These are phyloP conservation scores for Emmonsia crescens DNA, from an alignment of 2,329 filamentous ascomycete genomes.

Conservation along the genomic window DNA sequence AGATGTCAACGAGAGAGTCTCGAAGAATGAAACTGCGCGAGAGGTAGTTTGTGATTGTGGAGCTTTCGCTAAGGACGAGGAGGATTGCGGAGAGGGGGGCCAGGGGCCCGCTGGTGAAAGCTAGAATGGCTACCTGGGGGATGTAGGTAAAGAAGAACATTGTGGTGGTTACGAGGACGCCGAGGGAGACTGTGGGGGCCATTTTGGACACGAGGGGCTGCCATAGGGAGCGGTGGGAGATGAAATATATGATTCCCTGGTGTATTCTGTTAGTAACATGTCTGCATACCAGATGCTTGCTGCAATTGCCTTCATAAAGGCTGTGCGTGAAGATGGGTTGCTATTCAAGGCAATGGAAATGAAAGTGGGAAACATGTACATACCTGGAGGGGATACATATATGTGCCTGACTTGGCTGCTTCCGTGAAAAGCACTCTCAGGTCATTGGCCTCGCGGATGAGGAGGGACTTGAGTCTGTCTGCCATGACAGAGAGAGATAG, in stretches of 20 bases:
- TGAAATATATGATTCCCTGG: constrained; percentile 51
- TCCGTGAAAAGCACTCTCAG: constrained; percentile 54
- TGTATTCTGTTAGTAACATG: constrained; percentile 5
- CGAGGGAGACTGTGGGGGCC: constrained; percentile 55
- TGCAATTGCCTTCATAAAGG: neutral
- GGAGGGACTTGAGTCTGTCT: constrained; percentile 46
- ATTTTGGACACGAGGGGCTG: constrained; percentile 48
- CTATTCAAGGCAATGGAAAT: neutral
- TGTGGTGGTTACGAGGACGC: constrained; percentile 56
- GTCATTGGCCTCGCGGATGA: constrained; percentile 59
- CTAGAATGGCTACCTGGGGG: constrained; percentile 71
- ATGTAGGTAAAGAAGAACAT: constrained; percentile 87
- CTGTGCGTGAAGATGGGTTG: neutral
- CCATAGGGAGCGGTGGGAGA: constrained; percentile 48
- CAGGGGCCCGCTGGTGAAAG: constrained; percentile 71
- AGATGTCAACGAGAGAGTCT: constrained; percentile 76
- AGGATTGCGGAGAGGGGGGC: constrained; percentile 51
- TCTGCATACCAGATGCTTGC: neutral
- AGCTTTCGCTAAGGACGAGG: constrained; percentile 49
- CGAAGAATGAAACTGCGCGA: constrained; percentile 61
- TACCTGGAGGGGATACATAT: constrained; percentile 73
- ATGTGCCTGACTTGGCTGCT: constrained; percentile 65
- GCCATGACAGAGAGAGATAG: constrained; percentile 20
- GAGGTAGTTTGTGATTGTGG: constrained; percentile 41
- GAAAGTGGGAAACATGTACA: constrained; percentile 5